These are phyloP conservation scores for Candida ovalis DNA, from an alignment of 805 yeast species.

Conservation along the genomic window DNA sequence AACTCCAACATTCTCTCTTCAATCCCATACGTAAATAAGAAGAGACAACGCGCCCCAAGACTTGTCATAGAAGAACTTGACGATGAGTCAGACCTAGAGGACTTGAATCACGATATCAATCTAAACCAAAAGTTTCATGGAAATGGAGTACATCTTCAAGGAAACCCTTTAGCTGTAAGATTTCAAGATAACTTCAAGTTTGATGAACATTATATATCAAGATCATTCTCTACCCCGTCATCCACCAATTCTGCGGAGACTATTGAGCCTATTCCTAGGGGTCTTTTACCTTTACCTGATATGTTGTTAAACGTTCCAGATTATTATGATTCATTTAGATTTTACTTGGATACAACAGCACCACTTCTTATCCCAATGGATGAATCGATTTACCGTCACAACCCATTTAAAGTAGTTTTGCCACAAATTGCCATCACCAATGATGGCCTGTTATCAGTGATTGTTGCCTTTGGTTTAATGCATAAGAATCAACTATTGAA, in stretches of 20 bases:
- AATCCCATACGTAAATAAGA: constrained; percentile 13
- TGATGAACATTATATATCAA: background rate
- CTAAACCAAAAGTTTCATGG: too few species aligned
- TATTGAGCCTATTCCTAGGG: constrained; percentile 30
- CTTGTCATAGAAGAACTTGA: background rate
- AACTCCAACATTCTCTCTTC: constrained; percentile 6
- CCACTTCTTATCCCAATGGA: constrained; percentile 65
- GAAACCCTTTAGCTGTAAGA: background rate
- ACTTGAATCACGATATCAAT: too few species aligned
- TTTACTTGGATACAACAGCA: constrained; percentile 60
- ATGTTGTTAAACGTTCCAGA: constrained; percentile 53
- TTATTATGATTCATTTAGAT: constrained; percentile 58
- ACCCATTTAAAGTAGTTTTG: constrained; percentile 62
- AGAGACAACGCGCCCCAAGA: background rate
- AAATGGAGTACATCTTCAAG: constrained; percentile 1
- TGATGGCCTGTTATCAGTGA: constrained; percentile 52
- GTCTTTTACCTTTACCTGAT: constrained; percentile 54
- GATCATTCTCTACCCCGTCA: constrained; percentile 12
- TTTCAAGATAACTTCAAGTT: background rate
- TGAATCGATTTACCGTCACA: constrained; percentile 51
- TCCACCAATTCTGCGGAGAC: constrained; percentile 15
- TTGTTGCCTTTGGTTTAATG: constrained; percentile 48
- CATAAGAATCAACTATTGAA: constrained; percentile 31
- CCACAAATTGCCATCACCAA: constrained; percentile 66
- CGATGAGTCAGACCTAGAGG: constrained; percentile 13